phyloP scores from a whole-genome alignment of 495 filamentous ascomycete genomes.

The Penicillium flavigenum region DNA sequence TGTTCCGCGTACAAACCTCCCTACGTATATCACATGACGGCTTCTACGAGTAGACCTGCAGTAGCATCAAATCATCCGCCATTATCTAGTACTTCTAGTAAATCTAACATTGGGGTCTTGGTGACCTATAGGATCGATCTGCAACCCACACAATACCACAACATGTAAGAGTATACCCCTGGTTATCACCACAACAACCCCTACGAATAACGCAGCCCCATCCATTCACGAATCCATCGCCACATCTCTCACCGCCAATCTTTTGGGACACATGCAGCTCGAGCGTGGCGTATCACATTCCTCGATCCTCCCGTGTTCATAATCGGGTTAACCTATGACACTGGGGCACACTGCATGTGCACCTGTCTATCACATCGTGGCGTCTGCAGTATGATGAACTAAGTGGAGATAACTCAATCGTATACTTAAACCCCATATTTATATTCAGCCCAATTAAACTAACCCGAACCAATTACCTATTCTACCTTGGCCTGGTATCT shows the following conservation, averaged over 20 bases:
- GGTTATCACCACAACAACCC: no score
- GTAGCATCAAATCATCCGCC: no score
- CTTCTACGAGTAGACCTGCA: no score
- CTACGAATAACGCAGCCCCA: neutral
- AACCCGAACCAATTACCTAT: neutral
- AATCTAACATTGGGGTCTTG: no score
- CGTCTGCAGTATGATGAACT: neutral
- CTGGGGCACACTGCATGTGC: neutral
- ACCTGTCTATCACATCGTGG: neutral
- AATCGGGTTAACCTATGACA: neutral
- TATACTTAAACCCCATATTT: neutral
- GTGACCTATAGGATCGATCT: no score
- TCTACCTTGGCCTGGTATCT: constrained; percentile 2
- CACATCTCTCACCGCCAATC: neutral
- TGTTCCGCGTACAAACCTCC: no score
- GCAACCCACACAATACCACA: no score
- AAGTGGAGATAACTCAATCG: neutral
- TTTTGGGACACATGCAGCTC: neutral
- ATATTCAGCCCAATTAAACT: neutral
- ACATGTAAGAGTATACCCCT: no score
- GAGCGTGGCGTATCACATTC: neutral
- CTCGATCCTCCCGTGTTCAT: neutral
- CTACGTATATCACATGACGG: no score
- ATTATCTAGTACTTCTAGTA: no score
- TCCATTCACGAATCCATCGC: neutral